These are phyloP conservation scores for Cerioporus squamosus DNA, from an alignment of 1,284 basidiomycete species.

Conservation along the genomic window DNA sequence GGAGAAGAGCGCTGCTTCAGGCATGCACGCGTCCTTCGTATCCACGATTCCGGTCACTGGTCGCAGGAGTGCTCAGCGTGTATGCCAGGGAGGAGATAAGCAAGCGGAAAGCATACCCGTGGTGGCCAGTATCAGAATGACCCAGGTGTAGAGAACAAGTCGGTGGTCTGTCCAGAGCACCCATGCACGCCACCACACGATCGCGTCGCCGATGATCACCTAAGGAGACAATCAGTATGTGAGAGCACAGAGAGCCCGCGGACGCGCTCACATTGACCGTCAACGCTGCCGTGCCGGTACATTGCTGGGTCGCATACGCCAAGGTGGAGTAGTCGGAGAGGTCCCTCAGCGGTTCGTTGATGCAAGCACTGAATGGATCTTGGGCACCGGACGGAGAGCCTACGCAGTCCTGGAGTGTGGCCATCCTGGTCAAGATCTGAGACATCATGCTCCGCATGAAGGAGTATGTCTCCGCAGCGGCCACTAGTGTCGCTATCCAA, in stretches of 20 bases:
- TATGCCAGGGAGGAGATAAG: not conserved
- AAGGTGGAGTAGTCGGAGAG: not conserved
- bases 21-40: not conserved
- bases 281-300: not conserved
- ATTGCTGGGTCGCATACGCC: not conserved
- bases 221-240: not conserved
- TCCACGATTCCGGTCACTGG: not conserved
- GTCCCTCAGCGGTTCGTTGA: not conserved
- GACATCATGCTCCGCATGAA: not conserved
- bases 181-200: constrained; percentile 1
- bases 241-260: too few species aligned
- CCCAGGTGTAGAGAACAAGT: not conserved
- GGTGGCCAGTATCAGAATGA: not conserved
- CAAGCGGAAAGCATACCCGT: not conserved
- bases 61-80: not conserved
- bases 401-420: not conserved
- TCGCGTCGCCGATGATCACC: not conserved
- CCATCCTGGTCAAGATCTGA: not conserved
- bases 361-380: not conserved
- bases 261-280: not conserved
- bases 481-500: not conserved
- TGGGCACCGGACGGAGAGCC: too few species aligned
- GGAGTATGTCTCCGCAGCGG: not conserved
- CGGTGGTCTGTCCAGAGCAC: not conserved
- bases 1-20: not conserved